Base-by-base conservation (phyloP, 495 filamentous ascomycete genomes). In the Talaromyces nanjingensis region DNA sequence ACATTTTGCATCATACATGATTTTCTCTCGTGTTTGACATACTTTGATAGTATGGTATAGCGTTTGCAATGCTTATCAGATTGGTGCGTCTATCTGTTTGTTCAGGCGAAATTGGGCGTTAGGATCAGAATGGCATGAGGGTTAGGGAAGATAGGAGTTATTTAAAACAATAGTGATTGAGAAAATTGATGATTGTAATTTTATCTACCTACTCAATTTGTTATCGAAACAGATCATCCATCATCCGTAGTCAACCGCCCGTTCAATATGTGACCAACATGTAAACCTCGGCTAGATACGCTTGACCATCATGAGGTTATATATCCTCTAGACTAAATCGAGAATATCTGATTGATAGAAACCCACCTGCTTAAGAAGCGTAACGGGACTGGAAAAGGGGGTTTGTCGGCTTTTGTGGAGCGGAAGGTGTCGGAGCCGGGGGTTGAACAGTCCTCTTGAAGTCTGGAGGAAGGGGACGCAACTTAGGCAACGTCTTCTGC, bases 401-500 rank as follows among this genome's bases (percentile, higher is more conserved):
- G 14, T 20, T 59, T 9, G 56, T 29, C 2, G 14, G 0, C 31
- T 59, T 59, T 59, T 2, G 6, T 1, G 22, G 11, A 6, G 55
- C 16, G 20, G 16, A 18, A 3, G 29, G 33, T 29, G 53, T 14
- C 6, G 53, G 53, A 57, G 25, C 18, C 6, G 49, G 49, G 49
- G 49, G 22, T 9, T 25, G 24, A 4, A 7, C n/a, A 9, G 1
- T 20, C 45, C 14, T 33, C 29, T 9, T 20, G 29, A 20, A n/a
- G 14, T 59, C 56, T 20, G 16, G 11, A 29, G 53, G 20, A 14
- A 56, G 27, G 18, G 53, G 53, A 29, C 1, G 53, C 20, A 33
- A 18, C 18, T 59, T 59, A 18, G 56, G 56, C 18, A 59, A 59
- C 14, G 31, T 22, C 31, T 59, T 59, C 56, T 59, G 56, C 56